Conservation (phyloP, 805 yeast genomes). For the Zygotorulaspora chibaensis region DNA sequence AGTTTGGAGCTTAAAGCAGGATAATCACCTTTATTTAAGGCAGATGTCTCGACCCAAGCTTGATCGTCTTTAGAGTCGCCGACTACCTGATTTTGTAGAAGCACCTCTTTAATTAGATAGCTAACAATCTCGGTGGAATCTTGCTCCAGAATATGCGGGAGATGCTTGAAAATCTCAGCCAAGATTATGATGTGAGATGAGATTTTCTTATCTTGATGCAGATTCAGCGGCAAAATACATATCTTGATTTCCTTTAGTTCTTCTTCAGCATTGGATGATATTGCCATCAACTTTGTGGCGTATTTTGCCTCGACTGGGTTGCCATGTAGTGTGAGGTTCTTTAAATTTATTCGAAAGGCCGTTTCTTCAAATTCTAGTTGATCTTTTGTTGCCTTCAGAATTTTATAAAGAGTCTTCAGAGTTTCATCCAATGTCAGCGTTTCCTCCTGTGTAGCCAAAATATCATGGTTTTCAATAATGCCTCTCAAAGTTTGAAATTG, state of each 20-base stretch:
- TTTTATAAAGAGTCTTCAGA: constrained; percentile 57
- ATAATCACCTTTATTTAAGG: constrained; percentile 38
- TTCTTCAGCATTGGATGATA: constrained; percentile 42
- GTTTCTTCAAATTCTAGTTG: constrained; percentile 42
- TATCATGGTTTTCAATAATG: constrained; percentile 32
- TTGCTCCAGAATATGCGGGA: constrained; percentile 47
- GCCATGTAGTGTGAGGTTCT: constrained; percentile 47
- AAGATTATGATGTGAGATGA: constrained; percentile 56
- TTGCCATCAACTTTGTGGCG: constrained; percentile 53
- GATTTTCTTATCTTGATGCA: constrained; percentile 35
- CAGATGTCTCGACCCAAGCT: constrained; percentile 47
- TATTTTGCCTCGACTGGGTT: constrained; percentile 60
- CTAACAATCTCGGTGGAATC: constrained; percentile 56
- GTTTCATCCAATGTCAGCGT: constrained; percentile 36
- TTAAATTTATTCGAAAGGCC: constrained; percentile 43
- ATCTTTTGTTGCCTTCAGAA: constrained; percentile 48
- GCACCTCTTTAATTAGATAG: constrained; percentile 55
- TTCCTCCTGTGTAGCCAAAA: constrained; percentile 15
- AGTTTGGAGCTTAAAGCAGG: constrained; percentile 46
- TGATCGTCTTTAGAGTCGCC: constrained; percentile 31
- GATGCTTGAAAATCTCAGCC: constrained; percentile 51
- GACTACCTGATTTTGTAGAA: constrained; percentile 47
- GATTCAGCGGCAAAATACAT: constrained; percentile 48
- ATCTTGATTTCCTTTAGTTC: constrained; percentile 39
- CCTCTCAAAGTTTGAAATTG: constrained; percentile 51